These are phyloP conservation scores for Tolypocladium guangdongense DNA, from an alignment of 2,329 filamentous ascomycete genomes.

Conservation along the genomic window DNA sequence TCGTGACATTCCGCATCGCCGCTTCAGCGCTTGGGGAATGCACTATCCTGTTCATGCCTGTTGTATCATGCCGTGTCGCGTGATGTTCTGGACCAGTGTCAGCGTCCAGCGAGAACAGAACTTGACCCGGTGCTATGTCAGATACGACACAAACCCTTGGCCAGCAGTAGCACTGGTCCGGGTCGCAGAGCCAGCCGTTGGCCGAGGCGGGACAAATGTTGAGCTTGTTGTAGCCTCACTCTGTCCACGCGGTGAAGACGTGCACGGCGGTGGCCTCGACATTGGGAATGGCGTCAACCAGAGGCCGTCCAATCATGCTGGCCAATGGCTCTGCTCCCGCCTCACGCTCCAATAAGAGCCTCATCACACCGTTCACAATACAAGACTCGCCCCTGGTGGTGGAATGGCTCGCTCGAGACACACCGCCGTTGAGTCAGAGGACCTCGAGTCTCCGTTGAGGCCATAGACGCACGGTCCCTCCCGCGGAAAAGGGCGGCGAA, in stretches of 20 bases:
- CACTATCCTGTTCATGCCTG: neutral
- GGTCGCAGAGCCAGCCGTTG: neutral
- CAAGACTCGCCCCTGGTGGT: neutral
- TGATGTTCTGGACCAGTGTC: too few species aligned
- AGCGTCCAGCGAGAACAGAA: neutral
- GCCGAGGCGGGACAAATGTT: neutral
- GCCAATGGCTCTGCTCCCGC: neutral
- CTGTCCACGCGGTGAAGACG: neutral
- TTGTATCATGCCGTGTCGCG: neutral
- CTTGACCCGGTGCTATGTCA: neutral
- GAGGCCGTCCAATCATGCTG: neutral
- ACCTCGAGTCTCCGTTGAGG: neutral
- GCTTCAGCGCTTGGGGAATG: neutral
- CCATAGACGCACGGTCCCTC: neutral
- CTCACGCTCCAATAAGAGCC: neutral
- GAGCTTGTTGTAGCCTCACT: neutral
- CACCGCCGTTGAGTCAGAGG: conserved; percentile 6
- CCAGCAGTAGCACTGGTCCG: neutral
- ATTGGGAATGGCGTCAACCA: neutral
- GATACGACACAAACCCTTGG: neutral
- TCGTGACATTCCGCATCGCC: neutral
- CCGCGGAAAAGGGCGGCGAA: neutral
- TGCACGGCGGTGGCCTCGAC: neutral
- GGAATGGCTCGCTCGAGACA: neutral
- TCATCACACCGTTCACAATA: neutral